Percentiles rank a stretch among this genome's conserved stretches.
These are phyloP conservation scores for Ustilago esculenta DNA, from an alignment of 1,284 basidiomycete species.

Conservation along the genomic window DNA sequence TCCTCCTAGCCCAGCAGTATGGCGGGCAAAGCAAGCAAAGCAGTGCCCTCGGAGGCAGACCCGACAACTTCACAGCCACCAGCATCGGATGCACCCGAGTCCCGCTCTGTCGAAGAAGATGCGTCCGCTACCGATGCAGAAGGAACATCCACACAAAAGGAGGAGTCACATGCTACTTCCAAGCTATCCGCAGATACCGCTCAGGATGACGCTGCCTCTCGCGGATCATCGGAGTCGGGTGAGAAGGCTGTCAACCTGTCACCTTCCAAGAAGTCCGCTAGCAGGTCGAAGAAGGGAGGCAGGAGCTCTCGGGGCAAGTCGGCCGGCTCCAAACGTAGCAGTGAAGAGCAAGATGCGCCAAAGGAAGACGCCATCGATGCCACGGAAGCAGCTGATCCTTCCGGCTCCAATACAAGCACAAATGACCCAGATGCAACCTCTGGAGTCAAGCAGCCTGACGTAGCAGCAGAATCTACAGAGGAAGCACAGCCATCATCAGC, in stretches of 20 bases:
- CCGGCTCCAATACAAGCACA: not conserved
- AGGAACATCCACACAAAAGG: conserved; percentile 3
- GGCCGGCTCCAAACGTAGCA: conserved; percentile 32
- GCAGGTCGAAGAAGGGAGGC: conserved; percentile 36
- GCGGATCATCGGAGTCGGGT: conserved; percentile 31
- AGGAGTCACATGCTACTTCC: conserved; percentile 1
- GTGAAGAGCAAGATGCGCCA: conserved; percentile 23
- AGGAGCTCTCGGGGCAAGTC: conserved; percentile 30
- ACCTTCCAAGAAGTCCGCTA: conserved; percentile 23
- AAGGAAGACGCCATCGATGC: conserved; percentile 6
- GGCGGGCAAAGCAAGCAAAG: conserved; percentile 21
- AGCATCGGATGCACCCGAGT: conserved; percentile 6
- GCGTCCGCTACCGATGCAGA: not conserved
- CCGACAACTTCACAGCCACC: conserved; percentile 1
- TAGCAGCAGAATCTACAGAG: not conserved
- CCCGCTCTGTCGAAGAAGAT: conserved; percentile 12
- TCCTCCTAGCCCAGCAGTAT: conserved; percentile 6
- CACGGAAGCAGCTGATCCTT: conserved; percentile 5
- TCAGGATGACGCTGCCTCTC: conserved; percentile 28
- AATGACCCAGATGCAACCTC: not conserved
- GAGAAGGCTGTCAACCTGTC: conserved; percentile 24
- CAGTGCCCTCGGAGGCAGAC: conserved; percentile 13
- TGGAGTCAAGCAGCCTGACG: not conserved
- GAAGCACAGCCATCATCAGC: conserved; percentile 2
- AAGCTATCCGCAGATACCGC: conserved; percentile 14